These are phyloP conservation scores for Auriscalpium orientale DNA, from an alignment of 768 basidiomycete genomes.

Conservation along the genomic window DNA sequence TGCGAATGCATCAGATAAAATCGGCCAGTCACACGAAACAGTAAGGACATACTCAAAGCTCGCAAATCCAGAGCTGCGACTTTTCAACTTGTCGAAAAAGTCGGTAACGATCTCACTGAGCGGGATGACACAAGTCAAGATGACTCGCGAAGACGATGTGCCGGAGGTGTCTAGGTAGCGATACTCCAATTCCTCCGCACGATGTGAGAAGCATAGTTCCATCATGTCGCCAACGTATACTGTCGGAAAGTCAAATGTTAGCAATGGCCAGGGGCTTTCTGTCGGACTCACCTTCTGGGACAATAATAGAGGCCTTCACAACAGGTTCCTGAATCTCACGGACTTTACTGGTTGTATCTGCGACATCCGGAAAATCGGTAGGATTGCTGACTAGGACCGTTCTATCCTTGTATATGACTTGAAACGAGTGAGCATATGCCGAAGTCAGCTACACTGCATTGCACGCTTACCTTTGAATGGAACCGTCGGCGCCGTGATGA, in stretches of 20 bases:
- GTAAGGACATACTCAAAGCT: conserved; percentile 71
- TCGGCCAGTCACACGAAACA: neutral
- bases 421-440: neutral
- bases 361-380: conserved; percentile 85
- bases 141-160: conserved; percentile 52
- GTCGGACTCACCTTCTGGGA: conserved; percentile 68
- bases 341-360: conserved; percentile 50
- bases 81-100: conserved; percentile 94
- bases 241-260: conserved; percentile 20
- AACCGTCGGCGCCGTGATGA: conserved; percentile 93
- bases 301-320: conserved; percentile 89
- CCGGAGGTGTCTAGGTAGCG: conserved; percentile 66
- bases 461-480: conserved; percentile 68
- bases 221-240: conserved; percentile 96
- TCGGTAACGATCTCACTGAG: conserved; percentile 89
- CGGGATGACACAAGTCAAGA: conserved; percentile 79
- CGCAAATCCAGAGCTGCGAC: conserved; percentile 84
- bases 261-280: neutral
- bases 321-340: conserved; percentile 85
- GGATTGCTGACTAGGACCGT: conserved; percentile 76
- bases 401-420: conserved; percentile 70
- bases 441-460: neutral
- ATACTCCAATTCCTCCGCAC: conserved; percentile 79
- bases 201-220: conserved; percentile 82
- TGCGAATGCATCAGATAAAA: neutral